Percentiles rank a stretch among this genome's conserved stretches.
Conservation (phyloP, 495 filamentous ascomycete species). For the Astrothelium macrocarpum region DNA sequence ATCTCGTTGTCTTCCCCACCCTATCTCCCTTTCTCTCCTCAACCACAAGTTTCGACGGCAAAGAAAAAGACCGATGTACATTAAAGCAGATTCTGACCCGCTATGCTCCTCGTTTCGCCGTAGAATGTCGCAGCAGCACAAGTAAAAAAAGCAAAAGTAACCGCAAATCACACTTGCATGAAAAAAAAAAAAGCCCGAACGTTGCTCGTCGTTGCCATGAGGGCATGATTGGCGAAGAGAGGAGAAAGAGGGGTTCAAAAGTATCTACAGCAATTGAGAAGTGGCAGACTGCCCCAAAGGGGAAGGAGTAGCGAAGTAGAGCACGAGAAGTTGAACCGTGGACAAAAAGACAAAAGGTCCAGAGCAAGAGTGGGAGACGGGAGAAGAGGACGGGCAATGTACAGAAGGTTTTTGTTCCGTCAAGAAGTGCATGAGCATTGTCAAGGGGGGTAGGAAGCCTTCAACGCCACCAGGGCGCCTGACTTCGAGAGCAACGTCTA, state of each 20-base stretch:
- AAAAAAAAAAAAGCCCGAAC: neutral
- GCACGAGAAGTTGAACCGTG: neutral
- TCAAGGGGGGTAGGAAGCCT: no score
- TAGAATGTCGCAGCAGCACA: neutral
- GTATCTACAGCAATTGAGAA: slow-evolving; percentile 3
- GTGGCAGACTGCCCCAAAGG: neutral
- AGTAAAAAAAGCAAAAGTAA: neutral
- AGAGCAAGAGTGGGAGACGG: neutral
- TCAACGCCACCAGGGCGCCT: neutral
- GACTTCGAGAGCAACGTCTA: neutral
- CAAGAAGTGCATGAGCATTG: neutral
- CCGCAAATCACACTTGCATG: neutral
- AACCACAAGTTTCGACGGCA: neutral
- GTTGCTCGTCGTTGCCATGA: neutral
- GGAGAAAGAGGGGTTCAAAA: neutral
- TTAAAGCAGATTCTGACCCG: neutral
- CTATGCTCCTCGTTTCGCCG: neutral
- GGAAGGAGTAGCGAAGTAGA: neutral
- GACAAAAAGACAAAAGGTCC: neutral
- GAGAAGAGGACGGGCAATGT: neutral
- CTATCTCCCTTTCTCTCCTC: neutral
- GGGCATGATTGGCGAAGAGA: neutral
- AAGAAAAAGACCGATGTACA: neutral
- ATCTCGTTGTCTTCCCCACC: neutral
- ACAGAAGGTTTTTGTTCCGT: neutral